Evolutionary conservation across 2,329 filamentous ascomycete genomes (phyloP), one percentile per base, ranked within the genome.

Genomic region (Dothideomycetes sp.): DNA sequence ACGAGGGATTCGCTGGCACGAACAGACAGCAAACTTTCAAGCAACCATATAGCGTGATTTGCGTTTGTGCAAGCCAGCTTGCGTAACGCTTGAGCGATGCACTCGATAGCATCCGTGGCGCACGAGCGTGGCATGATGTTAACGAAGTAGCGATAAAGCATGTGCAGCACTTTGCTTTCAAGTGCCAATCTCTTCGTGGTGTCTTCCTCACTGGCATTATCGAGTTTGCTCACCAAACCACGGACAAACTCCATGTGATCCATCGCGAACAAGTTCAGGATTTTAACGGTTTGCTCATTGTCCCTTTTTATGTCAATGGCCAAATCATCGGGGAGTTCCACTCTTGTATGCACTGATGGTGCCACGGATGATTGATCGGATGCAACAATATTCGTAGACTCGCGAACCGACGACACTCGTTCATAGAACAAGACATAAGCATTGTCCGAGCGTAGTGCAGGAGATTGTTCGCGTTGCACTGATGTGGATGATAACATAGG

Each of bases 381-480:
- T 10, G 22, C 17, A 6, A 33, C 7, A 6, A n/a, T 28, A 17
- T 20, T 25, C 18, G 35, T 18, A 6, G 22, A 13, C 9, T 22
- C 45, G 7, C 69, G 65, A 42, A 88, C 69, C 4, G 76, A 75
- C 0, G 80, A 80, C 3, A 79, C 75, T 34, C 91, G 78, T 59
- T 95, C 84, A 59, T 98, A 98, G 60, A 98, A 96, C 7, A 98
- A 72, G 84, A 98, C 96, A 60, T 98, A 98, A 10, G 89, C 91
- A 58, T 86, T 96, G 68, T 59, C 54, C 4, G 45, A 44, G 19
- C 50, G 53, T 16, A 39, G 29, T 8, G 9, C 7, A 10, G 37
- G 22, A 19, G 33, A 27, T 22, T 18, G 81, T 45, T 17, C 28
- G 33, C 41, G 46, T 47, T 15, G 51, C 46, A 12, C 81, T 67